Evolutionary conservation across 2,329 filamentous ascomycete species (phyloP).

Genomic region (Plenodomus tracheiphilus): DNA sequence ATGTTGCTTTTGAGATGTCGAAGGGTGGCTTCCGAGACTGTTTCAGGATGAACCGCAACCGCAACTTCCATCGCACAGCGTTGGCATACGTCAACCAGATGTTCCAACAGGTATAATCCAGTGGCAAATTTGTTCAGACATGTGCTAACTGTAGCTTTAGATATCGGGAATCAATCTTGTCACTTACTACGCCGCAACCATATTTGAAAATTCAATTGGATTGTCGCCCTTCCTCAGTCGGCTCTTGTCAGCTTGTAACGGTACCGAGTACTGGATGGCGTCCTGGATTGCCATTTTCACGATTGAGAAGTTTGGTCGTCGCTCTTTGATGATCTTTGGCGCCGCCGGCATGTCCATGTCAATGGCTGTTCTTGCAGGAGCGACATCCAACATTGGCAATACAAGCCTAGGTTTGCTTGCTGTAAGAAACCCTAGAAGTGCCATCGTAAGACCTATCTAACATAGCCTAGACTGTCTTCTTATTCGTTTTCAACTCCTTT

Average conservation of each 20-base stretch:
- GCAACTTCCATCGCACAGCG: slow-evolving; percentile 49
- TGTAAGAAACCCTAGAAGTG: slow-evolving; percentile 51
- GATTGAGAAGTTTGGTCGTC: slow-evolving; percentile 45
- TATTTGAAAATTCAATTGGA: slow-evolving; percentile 49
- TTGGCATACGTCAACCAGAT: slow-evolving; percentile 51
- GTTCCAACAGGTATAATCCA: slow-evolving; percentile 46
- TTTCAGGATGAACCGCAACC: slow-evolving; percentile 58
- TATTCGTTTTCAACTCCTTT: slow-evolving; percentile 90
- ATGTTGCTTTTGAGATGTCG: slow-evolving; percentile 44
- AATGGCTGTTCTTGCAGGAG: slow-evolving; percentile 42
- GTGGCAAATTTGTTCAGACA: not conserved
- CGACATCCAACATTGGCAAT: slow-evolving; percentile 31
- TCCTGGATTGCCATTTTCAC: slow-evolving; percentile 49
- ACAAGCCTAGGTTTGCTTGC: slow-evolving; percentile 43
- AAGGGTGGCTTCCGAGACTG: slow-evolving; percentile 59
- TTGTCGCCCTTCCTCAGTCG: slow-evolving; percentile 40
- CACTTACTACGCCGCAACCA: slow-evolving; percentile 50
- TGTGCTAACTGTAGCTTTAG: slow-evolving; percentile 31
- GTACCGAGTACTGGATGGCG: slow-evolving; percentile 48
- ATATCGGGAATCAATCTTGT: slow-evolving; percentile 44
- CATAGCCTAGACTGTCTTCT: slow-evolving; percentile 68
- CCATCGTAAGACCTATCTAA: slow-evolving; percentile 6
- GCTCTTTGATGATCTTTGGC: slow-evolving; percentile 45
- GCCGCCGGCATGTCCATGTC: slow-evolving; percentile 40
- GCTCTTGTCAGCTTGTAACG: slow-evolving; percentile 46